These are phyloP conservation scores for Leccinum longicurvipes DNA, from an alignment of 768 basidiomycete species.

Conservation along the genomic window DNA sequence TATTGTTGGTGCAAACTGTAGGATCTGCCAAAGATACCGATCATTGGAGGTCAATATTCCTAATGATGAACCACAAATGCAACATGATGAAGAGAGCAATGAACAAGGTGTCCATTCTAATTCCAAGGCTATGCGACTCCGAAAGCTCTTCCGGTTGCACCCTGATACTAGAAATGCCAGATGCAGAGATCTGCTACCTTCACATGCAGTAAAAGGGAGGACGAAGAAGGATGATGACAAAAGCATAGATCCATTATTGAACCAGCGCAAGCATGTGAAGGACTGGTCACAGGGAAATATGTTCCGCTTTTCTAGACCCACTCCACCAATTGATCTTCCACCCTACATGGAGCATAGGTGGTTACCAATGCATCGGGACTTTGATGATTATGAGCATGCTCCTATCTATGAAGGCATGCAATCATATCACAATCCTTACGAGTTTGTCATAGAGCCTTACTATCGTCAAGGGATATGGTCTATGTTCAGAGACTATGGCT, in stretches of 20 bases:
- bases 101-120: no score
- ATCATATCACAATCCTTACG: not conserved
- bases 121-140: not conserved
- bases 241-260: not conserved
- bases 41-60: no score
- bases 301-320: not conserved
- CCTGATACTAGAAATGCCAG: not conserved
- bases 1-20: not conserved
- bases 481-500: slow-evolving; percentile 7
- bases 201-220: not conserved
- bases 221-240: not conserved
- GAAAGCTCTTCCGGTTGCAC: not conserved
- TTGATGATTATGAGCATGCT: not conserved
- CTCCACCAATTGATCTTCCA: not conserved
- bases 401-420: slow-evolving; percentile 4
- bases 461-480: not conserved
- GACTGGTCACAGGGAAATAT: not conserved
- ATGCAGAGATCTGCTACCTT: not conserved
- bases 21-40: not conserved
- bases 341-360: not conserved
- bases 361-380: not conserved
- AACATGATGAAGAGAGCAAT: no score
- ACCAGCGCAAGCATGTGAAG: not conserved
- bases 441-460: slow-evolving; percentile 1
- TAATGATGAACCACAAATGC: no score